Percentiles rank a stretch among this genome's conserved stretches.
Conservation (phyloP, 2,329 filamentous ascomycete species). For the Colletotrichum kahawae region DNA sequence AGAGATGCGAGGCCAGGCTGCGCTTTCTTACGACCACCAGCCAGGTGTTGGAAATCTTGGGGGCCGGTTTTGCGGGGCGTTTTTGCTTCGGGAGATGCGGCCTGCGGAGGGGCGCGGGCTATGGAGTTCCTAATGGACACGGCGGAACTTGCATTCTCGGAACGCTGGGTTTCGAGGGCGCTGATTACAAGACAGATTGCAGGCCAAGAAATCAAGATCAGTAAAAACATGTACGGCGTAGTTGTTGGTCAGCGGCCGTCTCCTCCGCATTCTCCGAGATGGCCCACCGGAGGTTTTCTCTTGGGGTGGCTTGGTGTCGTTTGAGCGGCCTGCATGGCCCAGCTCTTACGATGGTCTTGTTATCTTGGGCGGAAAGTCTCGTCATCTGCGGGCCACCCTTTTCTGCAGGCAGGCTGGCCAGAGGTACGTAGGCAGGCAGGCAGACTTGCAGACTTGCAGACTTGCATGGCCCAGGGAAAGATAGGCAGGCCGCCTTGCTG, state of each 20-base stretch:
- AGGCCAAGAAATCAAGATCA: background rate
- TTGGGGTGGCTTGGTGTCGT: background rate
- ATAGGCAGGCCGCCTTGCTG: background rate
- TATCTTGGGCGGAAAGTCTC: conserved; percentile 7
- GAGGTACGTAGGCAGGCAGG: background rate
- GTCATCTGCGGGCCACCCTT: background rate
- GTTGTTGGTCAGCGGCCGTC: background rate
- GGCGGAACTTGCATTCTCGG: background rate
- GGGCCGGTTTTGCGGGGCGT: background rate
- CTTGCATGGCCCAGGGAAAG: background rate
- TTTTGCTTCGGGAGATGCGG: conserved; percentile 11
- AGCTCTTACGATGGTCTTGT: background rate
- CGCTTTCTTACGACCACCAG: too few species aligned
- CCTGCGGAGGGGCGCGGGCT: background rate
- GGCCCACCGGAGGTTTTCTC: background rate
- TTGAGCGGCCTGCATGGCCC: background rate
- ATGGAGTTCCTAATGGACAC: too few species aligned
- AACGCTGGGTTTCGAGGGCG: background rate
- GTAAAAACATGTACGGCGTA: background rate
- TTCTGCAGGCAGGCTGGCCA: background rate
- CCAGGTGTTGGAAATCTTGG: background rate
- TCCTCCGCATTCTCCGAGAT: background rate
- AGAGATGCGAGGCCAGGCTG: too few species aligned
- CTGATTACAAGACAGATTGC: background rate
- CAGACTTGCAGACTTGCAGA: conserved; percentile 4